These are phyloP conservation scores for Collybiopsis luxurians DNA, from an alignment of 768 basidiomycete species.

Conservation along the genomic window DNA sequence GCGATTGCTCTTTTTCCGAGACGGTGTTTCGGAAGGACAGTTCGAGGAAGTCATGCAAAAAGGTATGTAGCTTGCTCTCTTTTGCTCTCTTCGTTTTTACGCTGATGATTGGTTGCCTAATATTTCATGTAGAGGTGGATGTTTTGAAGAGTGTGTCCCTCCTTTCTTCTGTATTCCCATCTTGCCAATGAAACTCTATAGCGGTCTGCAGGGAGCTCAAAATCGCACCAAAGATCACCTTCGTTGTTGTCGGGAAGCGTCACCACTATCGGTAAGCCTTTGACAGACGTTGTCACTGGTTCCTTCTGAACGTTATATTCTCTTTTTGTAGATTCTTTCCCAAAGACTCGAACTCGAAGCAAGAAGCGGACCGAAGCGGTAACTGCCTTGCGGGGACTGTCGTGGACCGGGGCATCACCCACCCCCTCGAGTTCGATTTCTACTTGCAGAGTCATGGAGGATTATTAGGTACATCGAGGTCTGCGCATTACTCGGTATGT, in stretches of 20 bases:
- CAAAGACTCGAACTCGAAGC: slow-evolving; percentile 25
- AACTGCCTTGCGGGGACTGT: slow-evolving; percentile 81
- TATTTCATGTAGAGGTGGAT: neutral
- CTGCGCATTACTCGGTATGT: slow-evolving; percentile 45
- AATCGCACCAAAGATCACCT: slow-evolving; percentile 46
- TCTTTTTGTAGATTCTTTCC: slow-evolving; percentile 34
- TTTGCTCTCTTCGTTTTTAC: neutral
- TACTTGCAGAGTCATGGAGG: slow-evolving; percentile 79
- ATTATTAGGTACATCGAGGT: slow-evolving; percentile 67
- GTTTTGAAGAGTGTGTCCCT: neutral
- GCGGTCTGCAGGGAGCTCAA: slow-evolving; percentile 42
- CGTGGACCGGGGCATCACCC: slow-evolving; percentile 65
- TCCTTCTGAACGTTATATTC: neutral
- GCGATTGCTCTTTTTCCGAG: slow-evolving; percentile 49
- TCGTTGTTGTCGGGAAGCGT: slow-evolving; percentile 54
- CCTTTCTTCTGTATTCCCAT: neutral
- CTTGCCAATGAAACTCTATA: slow-evolving; percentile 14
- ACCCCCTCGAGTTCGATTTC: slow-evolving; percentile 75
- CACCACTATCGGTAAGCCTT: slow-evolving; percentile 28
- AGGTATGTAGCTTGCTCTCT: neutral
- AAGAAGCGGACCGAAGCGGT: slow-evolving; percentile 60
- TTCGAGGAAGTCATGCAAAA: slow-evolving; percentile 7
- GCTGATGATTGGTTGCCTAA: neutral
- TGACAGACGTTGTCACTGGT: neutral
- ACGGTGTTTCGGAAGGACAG: slow-evolving; percentile 15